A percentile compares a stretch with the other conserved stretches of the same genome.
phyloP scores from a whole-genome alignment of 148 eudicot species.

The Rhododendron mucronatum region DNA sequence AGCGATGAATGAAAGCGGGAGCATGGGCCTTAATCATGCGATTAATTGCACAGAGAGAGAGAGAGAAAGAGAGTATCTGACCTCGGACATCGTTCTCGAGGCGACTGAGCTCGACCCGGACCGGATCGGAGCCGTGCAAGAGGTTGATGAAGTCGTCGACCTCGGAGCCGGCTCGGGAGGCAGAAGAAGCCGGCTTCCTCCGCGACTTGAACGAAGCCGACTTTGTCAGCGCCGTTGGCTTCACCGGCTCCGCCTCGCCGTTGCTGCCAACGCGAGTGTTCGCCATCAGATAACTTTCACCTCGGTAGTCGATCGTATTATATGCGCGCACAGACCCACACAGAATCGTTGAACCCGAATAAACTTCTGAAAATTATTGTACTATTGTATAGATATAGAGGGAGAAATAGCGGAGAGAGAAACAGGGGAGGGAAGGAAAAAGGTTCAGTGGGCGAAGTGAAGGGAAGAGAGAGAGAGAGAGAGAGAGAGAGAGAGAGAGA shows the following conservation, averaged over 20 bases:
- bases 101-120: slow-evolving; percentile 81
- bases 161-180: slow-evolving; percentile 44
- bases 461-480: background rate
- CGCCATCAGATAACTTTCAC: slow-evolving; percentile 23
- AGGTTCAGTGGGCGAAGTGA: background rate
- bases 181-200: slow-evolving; percentile 27
- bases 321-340: background rate
- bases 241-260: slow-evolving; percentile 32
- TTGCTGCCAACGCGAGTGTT: slow-evolving; percentile 10
- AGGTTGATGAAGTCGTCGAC: slow-evolving; percentile 50
- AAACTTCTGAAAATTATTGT: background rate
- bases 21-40: background rate
- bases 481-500: background rate
- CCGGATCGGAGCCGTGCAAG: slow-evolving; percentile 92
- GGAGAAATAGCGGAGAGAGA: background rate
- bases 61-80: slow-evolving; percentile 9
- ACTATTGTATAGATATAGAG: background rate
- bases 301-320: background rate
- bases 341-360: slow-evolving; percentile 8
- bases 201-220: slow-evolving; percentile 41
- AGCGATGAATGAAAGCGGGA: background rate
- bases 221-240: slow-evolving; percentile 33
- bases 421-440: background rate
- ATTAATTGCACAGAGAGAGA: background rate
- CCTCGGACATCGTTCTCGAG: slow-evolving; percentile 91